Base-by-base conservation (phyloP, 257 asterid genomes). In the Solanum bukasovii region DNA sequence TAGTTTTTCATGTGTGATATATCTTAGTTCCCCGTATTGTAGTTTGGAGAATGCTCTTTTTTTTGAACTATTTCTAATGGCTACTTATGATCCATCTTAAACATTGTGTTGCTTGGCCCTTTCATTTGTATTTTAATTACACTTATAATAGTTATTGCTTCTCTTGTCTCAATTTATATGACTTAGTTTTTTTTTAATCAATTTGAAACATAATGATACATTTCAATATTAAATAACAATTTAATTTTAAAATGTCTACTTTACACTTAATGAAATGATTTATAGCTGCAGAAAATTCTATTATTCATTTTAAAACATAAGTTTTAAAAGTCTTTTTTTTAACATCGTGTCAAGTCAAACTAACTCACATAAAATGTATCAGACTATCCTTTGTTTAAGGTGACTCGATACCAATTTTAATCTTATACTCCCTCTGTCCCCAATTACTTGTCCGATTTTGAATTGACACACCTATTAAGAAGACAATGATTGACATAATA, bases 191-290 rank as follows among this genome's bases (percentile, higher is more conserved):
- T 18, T 52, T 56, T 56, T 20, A 7, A 1, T 6, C n/a, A 20
- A 0, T 56, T 0, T 0, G 0, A 56, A 20, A 56, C 0, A 56
- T 0, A 56, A 56, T 18, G 0, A 18, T 16, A 52, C 1, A 52
- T 52, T 52, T 46, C 0, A 1, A 52, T 52, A 52, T 52, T 52
- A 18, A 59, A 1, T 59, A 20, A 20, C 1, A 59, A 59, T 56
- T 56, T 56, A 0, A 18, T 0, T 56, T 6, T 56, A 56, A 2
- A 56, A 18, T 18, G 0, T 56, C 9, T 56, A 18, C 1, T 56
- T 56, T 6, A 56, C 0, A 0, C 0, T 56, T 56, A 6, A 18
- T 56, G 0, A 56, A 18, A 56, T 6, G 0, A 18, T 56, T 6
- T 56, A 56, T 18, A 6, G 3, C 21, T 14, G 2, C 0, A 5